Conservation (phyloP, 257 asterid genomes). For the Plantago major region DNA sequence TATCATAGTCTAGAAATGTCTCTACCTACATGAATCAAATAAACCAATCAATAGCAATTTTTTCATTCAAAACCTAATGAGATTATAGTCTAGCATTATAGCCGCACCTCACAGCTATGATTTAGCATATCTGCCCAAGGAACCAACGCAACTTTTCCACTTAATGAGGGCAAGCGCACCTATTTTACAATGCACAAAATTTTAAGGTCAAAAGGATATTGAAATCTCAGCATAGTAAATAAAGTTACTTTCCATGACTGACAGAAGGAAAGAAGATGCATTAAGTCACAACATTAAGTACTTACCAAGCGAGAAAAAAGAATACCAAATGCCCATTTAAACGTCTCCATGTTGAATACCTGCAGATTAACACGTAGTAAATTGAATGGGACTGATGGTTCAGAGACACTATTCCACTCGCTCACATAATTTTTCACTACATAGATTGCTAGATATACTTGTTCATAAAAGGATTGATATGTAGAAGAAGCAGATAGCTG, state of each 20-base stretch:
- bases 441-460: not conserved
- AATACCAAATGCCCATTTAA: conserved; percentile 89
- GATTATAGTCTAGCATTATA: not conserved
- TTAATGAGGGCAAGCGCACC: conserved; percentile 89
- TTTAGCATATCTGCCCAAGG: conserved; percentile 99
- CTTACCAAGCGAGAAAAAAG: conserved; percentile 97
- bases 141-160: conserved; percentile 88
- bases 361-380: conserved; percentile 31
- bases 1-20: conserved; percentile 87
- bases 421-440: not conserved
- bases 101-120: conserved; percentile 76
- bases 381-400: not conserved
- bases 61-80: conserved; percentile 1
- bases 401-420: not conserved
- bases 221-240: not conserved
- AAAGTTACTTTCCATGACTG: not conserved
- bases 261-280: not conserved
- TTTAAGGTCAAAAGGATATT: not conserved
- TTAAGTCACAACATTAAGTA: not conserved
- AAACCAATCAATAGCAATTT: conserved; percentile 14
- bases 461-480: no score
- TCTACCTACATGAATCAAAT: conserved; percentile 51
- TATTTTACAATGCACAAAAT: conserved; percentile 23
- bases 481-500: no score
- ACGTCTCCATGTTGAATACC: conserved; percentile 85